Percentiles rank a stretch among this genome's conserved stretches.
phyloP scores from a whole-genome alignment of 129 eudicot species.

The Helianthus annuus region DNA sequence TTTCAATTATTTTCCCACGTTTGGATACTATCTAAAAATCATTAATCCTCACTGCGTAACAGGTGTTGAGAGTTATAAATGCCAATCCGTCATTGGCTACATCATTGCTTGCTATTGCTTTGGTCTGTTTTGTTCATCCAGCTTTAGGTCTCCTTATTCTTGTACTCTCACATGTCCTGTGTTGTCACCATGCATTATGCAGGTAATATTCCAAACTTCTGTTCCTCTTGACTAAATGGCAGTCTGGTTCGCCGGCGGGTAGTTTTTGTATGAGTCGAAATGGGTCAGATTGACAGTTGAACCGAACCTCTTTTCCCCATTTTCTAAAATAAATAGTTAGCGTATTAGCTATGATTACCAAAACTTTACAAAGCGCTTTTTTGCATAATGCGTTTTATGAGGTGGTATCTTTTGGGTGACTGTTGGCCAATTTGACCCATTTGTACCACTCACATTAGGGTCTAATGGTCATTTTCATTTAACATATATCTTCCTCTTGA shows the following conservation, averaged over 20 bases:
- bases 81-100: conserved; percentile 59
- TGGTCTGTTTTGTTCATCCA: conserved; percentile 92
- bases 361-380: not conserved
- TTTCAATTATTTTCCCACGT: conserved; percentile 4
- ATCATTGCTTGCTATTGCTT: conserved; percentile 53
- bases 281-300: not conserved
- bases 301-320: not conserved
- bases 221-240: not conserved
- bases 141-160: conserved; percentile 81
- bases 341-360: not conserved
- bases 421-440: not conserved
- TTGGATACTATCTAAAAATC: conserved; percentile 9
- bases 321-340: not conserved
- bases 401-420: not conserved
- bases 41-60: conserved; percentile 20
- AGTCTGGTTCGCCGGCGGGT: not conserved
- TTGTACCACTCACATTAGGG: too few relatives aligned
- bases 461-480: too few relatives aligned
- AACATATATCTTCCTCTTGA: too few relatives aligned
- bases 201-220: conserved; percentile 52
- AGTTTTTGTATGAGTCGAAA: not conserved
- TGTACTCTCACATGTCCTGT: conserved; percentile 54
- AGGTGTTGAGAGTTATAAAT: conserved; percentile 68
- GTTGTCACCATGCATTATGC: conserved; percentile 84
- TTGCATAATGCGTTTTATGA: not conserved